phyloP scores from a whole-genome alignment of 148 eudicot genomes.

The Diospyros kaki region DNA sequence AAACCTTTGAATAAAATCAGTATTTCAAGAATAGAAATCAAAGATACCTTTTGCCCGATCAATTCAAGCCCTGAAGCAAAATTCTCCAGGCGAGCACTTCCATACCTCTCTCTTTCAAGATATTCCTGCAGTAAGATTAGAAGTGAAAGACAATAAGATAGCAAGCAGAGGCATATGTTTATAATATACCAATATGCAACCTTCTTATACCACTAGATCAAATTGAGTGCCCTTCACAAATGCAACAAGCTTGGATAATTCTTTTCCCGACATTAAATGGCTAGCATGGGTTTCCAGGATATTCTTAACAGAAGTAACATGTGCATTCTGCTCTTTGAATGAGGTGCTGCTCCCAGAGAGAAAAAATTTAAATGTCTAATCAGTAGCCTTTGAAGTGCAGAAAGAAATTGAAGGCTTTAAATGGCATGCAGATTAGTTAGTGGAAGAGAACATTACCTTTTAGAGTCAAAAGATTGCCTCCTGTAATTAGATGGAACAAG shows the following conservation, averaged over 20 bases:
- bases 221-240: conserved; percentile 99
- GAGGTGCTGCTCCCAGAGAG: conserved; percentile 24
- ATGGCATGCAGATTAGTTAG: neutral
- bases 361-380: neutral
- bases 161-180: conserved; percentile 11
- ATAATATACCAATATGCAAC: conserved; percentile 1
- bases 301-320: conserved; percentile 82
- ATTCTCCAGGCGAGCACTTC: conserved; percentile 93
- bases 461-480: conserved; percentile 61
- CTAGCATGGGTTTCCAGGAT: conserved; percentile 97
- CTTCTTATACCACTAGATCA: conserved; percentile 74
- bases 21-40: neutral
- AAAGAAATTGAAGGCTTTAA: neutral
- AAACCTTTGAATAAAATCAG: neutral
- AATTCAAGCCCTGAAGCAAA: conserved; percentile 51
- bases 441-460: conserved; percentile 40
- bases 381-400: neutral
- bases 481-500: conserved; percentile 47
- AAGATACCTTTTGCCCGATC: conserved; percentile 24
- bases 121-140: conserved; percentile 55
- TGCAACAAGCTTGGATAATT: conserved; percentile 94
- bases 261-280: conserved; percentile 91
- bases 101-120: conserved; percentile 87
- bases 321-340: conserved; percentile 79
- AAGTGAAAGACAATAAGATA: conserved; percentile 10